Evolutionary conservation across 345 rosid species (phyloP), one percentile per base, ranked within the genome.

Genomic region (Rubroshorea leprosula): DNA sequence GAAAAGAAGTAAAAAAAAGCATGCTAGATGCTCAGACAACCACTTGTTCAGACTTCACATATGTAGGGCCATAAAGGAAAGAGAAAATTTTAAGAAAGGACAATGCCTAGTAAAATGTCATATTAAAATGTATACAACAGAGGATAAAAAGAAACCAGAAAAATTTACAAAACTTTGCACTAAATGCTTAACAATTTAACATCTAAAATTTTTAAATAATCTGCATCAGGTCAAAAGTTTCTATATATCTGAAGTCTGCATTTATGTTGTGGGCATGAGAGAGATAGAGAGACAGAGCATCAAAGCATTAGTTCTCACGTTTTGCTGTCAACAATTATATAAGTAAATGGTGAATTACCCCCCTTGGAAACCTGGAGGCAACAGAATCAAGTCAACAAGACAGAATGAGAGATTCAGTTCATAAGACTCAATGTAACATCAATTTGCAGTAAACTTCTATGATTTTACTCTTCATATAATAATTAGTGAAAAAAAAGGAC

Each of bases 261-360:
- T 23, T 23, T 43, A 52, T 11, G 24, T n/a, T n/a, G 4, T 22
- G 31, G 14, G 20, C 12, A 6, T 3, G 47, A 16, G 44, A 49
- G 15, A 19, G 27, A 22, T 55, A 20, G 58, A 16, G 31, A 47
- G 12, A 45, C n/a, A 23, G 48, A 45, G 1, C 21, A 26, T 35
- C 53, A n/a, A 46, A 44, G 64, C 39, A 53, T 35, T 66, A 52
- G 65, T 23, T 7, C 96, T 80, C 71, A 92, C 97, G 83, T 85
- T 71, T 87, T 74, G 57, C 68, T 75, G 63, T 92, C 98, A 38
- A 89, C 88, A 0, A 92, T 83, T 61, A 92, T 49, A 73, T 89
- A 92, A 7, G 96, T 80, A 75, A 89, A 92, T 1, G 97, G 83
- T 43, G 95, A 86, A 63, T 76, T 83, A 46, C 98, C 98, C 57